These are phyloP conservation scores for Backusella tuberculispora DNA, from an alignment of 192 early-diverging fungal species.

Conservation along the genomic window DNA sequence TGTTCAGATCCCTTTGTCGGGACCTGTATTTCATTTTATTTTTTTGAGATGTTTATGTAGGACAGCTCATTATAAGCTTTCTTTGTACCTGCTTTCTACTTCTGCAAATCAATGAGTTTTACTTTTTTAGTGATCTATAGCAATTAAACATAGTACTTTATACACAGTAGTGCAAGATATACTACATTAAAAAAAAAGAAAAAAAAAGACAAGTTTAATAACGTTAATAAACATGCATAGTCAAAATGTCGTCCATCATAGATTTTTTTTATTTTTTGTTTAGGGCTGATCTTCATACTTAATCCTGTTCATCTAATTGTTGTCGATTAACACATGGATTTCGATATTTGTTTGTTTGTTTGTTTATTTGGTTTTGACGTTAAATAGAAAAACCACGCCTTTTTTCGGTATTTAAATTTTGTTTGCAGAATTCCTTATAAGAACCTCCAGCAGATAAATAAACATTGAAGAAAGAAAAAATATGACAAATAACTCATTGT, in stretches of 20 bases:
- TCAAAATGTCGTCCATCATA: background rate
- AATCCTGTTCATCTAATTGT: background rate
- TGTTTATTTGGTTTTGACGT: constrained; percentile 9
- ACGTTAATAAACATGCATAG: background rate
- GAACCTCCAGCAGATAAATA: background rate
- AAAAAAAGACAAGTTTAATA: too few relatives aligned
- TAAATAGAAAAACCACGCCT: background rate
- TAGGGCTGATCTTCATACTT: background rate
- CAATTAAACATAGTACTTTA: background rate
- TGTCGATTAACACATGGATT: background rate
- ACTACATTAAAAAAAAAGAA: background rate
- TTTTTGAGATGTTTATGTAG: too few relatives aligned
- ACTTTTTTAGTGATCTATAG: background rate
- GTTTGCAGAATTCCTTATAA: constrained; percentile 8
- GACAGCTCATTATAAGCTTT: background rate
- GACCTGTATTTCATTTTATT: background rate
- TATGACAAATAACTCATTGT: background rate
- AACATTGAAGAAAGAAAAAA: background rate
- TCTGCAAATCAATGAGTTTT: background rate
- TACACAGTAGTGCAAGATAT: background rate
- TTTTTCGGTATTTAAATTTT: background rate
- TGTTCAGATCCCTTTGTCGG: background rate
- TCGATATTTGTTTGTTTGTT: background rate
- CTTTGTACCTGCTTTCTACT: background rate
- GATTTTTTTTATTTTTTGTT: background rate